These are phyloP conservation scores for Pelargonium citronellum DNA, from an alignment of 441 rosid genomes.

Conservation along the genomic window DNA sequence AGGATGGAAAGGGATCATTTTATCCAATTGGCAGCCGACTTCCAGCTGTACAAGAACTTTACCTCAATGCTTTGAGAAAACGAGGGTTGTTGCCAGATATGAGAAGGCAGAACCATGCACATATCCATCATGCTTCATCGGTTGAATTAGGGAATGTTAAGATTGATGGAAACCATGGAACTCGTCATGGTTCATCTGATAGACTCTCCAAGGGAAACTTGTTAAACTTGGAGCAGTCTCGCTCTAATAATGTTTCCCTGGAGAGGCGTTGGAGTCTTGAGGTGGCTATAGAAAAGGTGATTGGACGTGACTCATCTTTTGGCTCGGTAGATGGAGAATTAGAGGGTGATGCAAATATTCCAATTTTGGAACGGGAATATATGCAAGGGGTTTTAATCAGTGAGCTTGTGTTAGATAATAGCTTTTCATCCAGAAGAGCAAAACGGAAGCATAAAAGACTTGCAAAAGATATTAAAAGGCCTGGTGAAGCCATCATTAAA, in stretches of 20 bases:
- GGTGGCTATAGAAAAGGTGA: constrained; percentile 88
- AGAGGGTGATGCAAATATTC: constrained; percentile 35
- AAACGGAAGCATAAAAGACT: constrained; percentile 53
- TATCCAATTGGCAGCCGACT: constrained; percentile 76
- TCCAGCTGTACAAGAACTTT: constrained; percentile 63
- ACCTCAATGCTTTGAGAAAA: constrained; percentile 73
- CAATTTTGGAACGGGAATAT: constrained; percentile 85
- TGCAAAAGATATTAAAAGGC: constrained; percentile 75
- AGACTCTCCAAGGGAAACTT: constrained; percentile 64
- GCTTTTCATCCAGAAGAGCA: constrained; percentile 69
- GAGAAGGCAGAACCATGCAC: constrained; percentile 58
- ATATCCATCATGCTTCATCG: constrained; percentile 56
- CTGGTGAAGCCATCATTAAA: constrained; percentile 39
- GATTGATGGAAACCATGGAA: constrained; percentile 37
- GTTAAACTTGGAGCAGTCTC: constrained; percentile 71
- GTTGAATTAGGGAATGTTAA: constrained; percentile 57
- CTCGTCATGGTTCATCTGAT: constrained; percentile 23
- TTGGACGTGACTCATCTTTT: constrained; percentile 63
- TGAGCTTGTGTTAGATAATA: constrained; percentile 66
- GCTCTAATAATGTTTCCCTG: constrained; percentile 57
- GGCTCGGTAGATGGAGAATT: constrained; percentile 26
- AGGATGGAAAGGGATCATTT: constrained; percentile 97
- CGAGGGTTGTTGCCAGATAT: constrained; percentile 83
- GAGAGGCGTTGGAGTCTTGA: constrained; percentile 98
- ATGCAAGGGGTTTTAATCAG: constrained; percentile 87